Evolutionary conservation across 2,329 filamentous ascomycete genomes (phyloP).

Genomic region (Epichloe gansuensis): DNA sequence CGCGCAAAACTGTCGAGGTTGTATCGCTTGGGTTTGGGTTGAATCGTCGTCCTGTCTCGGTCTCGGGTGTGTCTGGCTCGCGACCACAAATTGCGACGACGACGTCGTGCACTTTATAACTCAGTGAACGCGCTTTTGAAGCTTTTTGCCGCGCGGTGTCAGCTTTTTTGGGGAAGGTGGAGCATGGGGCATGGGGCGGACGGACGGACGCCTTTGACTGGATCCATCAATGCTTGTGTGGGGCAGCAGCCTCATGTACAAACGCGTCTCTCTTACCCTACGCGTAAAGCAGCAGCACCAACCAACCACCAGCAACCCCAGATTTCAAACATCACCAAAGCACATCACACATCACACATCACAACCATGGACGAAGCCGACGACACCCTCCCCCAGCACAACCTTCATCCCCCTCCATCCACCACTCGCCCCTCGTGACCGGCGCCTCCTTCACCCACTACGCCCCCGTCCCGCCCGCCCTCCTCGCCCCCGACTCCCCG

Average conservation of each 20-base stretch:
- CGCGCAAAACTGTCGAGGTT: too few relatives aligned
- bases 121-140: neutral
- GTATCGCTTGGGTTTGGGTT: too few relatives aligned
- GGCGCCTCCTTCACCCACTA: constrained; percentile 62
- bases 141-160: neutral
- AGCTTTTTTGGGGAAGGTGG: neutral
- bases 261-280: constrained; percentile 8
- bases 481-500: constrained; percentile 31
- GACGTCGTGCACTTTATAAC: neutral
- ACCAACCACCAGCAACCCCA: neutral
- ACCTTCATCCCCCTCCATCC: constrained; percentile 58
- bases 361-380: constrained; percentile 8
- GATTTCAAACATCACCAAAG: neutral
- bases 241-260: neutral
- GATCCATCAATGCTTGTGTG: neutral
- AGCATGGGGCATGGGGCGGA: neutral
- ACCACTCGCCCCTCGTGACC: constrained; percentile 40
- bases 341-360: neutral
- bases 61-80: too few relatives aligned
- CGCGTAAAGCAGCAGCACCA: constrained; percentile 2
- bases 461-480: constrained; percentile 52
- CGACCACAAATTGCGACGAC: neutral
- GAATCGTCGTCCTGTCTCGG: too few relatives aligned
- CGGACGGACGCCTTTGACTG: neutral
- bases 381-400: neutral